Base-by-base conservation (phyloP, 495 filamentous ascomycete genomes). In the Bacidia rubella region DNA sequence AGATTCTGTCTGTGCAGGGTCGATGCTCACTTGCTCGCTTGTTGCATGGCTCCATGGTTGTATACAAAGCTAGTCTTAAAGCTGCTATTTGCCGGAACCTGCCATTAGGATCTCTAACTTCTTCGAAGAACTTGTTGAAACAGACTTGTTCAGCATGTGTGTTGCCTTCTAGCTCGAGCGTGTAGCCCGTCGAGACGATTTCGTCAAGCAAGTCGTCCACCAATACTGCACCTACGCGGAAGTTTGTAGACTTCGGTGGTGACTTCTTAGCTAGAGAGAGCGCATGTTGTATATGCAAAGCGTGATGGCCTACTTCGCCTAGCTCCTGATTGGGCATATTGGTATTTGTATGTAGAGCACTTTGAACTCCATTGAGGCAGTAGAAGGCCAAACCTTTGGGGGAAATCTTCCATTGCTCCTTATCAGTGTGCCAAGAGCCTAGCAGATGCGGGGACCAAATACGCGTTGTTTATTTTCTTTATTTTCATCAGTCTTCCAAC, bases 111-210 rank as follows among this genome's bases (percentile, higher is more conserved):
- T 66, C 57, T n/a, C 80, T 75, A 23, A 83, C 75, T 9, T 44
- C 20, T 22, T n/a, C 17, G 5, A 17, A n/a, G 5, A 22, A n/a
- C 65, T 98, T 97, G 38, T 78, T 66, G 47, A 98, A 77, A 62
- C 85, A 90, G 70, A 81, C 87, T 70, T 98, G 88, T 60, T 98
- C 92, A 3, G 92, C 92, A 57, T 98, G 92, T 0, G 89, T 95
- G 73, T 98, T 98, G 12, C 90, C 92, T 0, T 79, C 74, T 11
- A 92, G 79, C 63, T 97, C 90, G 57, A 95, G 76, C 7, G 90
- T 94, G 71, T 90, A 96, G 47, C 90, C 89, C 1, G 86, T 90
- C 1, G 85, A 77, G 39, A 95, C 75, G 57, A 94, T 73, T 11
- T 74, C 68, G 58, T 83, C 76, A 25, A 70, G 63, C 19, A 63